Conservation (phyloP, 345 rosid species). For the Crucihimalaya himalaica region DNA sequence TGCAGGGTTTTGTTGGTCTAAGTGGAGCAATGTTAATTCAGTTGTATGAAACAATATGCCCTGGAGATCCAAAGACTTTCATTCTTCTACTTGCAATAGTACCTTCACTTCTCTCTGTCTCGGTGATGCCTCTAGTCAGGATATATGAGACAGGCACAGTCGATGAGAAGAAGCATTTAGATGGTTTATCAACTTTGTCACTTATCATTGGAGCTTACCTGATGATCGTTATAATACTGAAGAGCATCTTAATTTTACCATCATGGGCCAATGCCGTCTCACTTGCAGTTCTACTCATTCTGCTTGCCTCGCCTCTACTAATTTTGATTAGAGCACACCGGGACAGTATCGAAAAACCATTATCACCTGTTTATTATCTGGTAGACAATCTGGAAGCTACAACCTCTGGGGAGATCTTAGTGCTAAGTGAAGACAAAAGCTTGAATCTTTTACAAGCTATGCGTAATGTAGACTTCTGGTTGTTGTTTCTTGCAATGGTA, state of each 20-base stretch:
- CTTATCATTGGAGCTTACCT: slow-evolving; percentile 64
- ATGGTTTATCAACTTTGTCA: slow-evolving; percentile 68
- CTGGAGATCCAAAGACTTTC: slow-evolving; percentile 58
- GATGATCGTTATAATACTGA: slow-evolving; percentile 50
- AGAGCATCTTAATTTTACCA: slow-evolving; percentile 54
- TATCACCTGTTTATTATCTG: slow-evolving; percentile 4
- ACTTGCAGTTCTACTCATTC: slow-evolving; percentile 49
- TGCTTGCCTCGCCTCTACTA: slow-evolving; percentile 58
- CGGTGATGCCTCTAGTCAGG: slow-evolving; percentile 63
- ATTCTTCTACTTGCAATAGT: slow-evolving; percentile 69
- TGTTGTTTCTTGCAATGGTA: slow-evolving; percentile 67
- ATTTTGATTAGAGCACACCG: slow-evolving; percentile 52
- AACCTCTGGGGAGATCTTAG: slow-evolving; percentile 6
- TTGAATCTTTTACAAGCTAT: slow-evolving; percentile 58
- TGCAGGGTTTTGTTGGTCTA: slow-evolving; percentile 84
- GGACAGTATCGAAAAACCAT: slow-evolving; percentile 35
- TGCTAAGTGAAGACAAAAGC: slow-evolving; percentile 38
- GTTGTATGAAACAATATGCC: slow-evolving; percentile 53
- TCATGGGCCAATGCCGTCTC: slow-evolving; percentile 48
- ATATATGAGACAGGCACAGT: slow-evolving; percentile 48
- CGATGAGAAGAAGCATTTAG: slow-evolving; percentile 70
- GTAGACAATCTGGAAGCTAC: slow-evolving; percentile 24
- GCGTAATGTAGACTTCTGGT: slow-evolving; percentile 60
- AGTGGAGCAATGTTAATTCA: slow-evolving; percentile 83
- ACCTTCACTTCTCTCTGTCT: slow-evolving; percentile 58